These are phyloP conservation scores for Biscutella laevigata DNA, from an alignment of 441 rosid genomes.

Conservation along the genomic window DNA sequence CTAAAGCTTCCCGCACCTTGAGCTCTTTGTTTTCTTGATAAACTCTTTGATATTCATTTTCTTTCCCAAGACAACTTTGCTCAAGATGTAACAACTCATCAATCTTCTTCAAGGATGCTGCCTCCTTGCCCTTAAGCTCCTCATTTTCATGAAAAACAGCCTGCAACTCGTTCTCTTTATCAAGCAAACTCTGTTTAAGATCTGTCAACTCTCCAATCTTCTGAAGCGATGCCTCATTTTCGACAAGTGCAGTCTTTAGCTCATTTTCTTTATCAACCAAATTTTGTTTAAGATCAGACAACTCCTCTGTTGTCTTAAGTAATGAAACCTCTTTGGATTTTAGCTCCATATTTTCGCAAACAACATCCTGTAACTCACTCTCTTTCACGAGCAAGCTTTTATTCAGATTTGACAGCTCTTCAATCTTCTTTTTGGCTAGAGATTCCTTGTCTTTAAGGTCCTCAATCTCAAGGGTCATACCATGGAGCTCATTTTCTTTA, in stretches of 20 bases:
- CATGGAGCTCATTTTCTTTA: constrained; percentile 23
- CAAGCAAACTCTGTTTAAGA: constrained; percentile 40
- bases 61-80: constrained; percentile 15
- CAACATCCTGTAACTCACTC: constrained; percentile 9
- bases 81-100: constrained; percentile 24
- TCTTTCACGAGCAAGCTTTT: constrained; percentile 17
- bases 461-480: constrained; percentile 23
- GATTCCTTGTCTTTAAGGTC: constrained; percentile 17
- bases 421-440: constrained; percentile 22
- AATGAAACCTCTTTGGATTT: constrained; percentile 17
- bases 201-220: constrained; percentile 64
- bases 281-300: constrained; percentile 31
- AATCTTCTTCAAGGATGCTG: constrained; percentile 18
- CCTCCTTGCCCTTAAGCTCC: constrained; percentile 23
- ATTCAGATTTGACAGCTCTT: constrained; percentile 17
- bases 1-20: constrained; percentile 20
- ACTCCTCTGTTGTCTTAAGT: constrained; percentile 28
- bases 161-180: constrained; percentile 20
- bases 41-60: neutral
- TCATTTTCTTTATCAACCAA: constrained; percentile 41
- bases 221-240: constrained; percentile 31
- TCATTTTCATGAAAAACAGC: constrained; percentile 27
- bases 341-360: constrained; percentile 13
- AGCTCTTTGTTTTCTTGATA: constrained; percentile 18
- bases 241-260: constrained; percentile 27